Percentiles rank a stretch among this genome's conserved stretches.
Evolutionary conservation across 1,284 basidiomycete genomes (phyloP).

Genomic region (Cryptococcus deneoformans): DNA sequence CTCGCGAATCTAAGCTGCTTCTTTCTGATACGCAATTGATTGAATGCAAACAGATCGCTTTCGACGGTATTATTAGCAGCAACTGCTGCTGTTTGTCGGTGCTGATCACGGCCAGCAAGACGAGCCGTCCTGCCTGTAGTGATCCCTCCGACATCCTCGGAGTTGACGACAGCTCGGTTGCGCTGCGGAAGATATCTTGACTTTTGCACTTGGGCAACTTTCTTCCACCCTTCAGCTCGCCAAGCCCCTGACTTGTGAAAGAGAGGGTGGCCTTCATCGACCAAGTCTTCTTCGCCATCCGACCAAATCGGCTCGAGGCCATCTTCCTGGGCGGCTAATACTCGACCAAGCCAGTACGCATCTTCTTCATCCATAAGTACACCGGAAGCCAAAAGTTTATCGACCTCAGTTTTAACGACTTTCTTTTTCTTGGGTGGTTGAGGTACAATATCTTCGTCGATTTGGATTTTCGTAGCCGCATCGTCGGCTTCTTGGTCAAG

Average conservation of each 20-base stretch:
- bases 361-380: slow-evolving; percentile 90
- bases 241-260: slow-evolving; percentile 35
- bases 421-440: slow-evolving; percentile 13
- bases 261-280: slow-evolving; percentile 32
- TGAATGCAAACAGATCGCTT: slow-evolving; percentile 74
- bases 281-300: slow-evolving; percentile 25
- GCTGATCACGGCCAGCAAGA: slow-evolving; percentile 93
- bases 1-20: slow-evolving; percentile 96
- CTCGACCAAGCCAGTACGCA: slow-evolving; percentile 68
- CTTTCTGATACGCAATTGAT: slow-evolving; percentile 96
- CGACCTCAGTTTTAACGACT: slow-evolving; percentile 22
- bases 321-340: slow-evolving; percentile 55
- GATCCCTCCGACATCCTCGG: slow-evolving; percentile 49
- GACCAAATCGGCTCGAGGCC: slow-evolving; percentile 20
- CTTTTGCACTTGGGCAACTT: slow-evolving; percentile 89
- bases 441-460: slow-evolving; percentile 12
- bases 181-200: slow-evolving; percentile 69
- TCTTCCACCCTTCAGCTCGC: slow-evolving; percentile 91
- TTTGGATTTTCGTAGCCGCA: slow-evolving; percentile 30
- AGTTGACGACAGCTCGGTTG: slow-evolving; percentile 55
- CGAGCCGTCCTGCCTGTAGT: slow-evolving; percentile 87
- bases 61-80: slow-evolving; percentile 48
- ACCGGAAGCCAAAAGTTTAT: slow-evolving; percentile 42
- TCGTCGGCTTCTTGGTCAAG: slow-evolving; percentile 7
- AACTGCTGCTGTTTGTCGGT: slow-evolving; percentile 62